Evolutionary conservation across 2,329 filamentous ascomycete genomes (phyloP), one percentile per base, ranked within the genome.

Genomic region (Fusarium graminum): DNA sequence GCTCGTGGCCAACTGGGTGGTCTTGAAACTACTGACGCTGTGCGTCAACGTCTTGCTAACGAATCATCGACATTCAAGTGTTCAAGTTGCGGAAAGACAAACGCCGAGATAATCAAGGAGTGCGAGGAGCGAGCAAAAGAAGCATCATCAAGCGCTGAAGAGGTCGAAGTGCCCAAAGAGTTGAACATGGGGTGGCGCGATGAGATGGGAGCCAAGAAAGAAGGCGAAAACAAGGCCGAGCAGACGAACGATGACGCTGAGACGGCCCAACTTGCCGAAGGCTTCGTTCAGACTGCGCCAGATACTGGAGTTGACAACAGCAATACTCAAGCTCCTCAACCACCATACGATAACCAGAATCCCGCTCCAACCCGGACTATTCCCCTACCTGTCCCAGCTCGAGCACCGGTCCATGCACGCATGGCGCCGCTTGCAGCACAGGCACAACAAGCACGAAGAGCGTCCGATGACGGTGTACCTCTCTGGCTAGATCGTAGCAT

Each of bases 1-100:
- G 89, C 92, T 10, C 88, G 87, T 70, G 95, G 95, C 1, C 95
- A 98, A 81, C 82, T 99, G 2, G 95, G 95, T 13, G 95, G 95
- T 0, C 83, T 98, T 72, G 94, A 97, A 68, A 90, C 90, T 5
- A 86, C 82, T 26, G 88, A 90, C 17, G 84, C 83, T 7, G 87
- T 92, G 49, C 83, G 94, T 53, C 84, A 84, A 71, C 81, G 86
- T 43, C 85, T 95, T 71, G 95, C 95, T 6, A 80, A 75, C 44
- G 87, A 90, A 72, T 93, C 89, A 61, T 78, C 78, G 1, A 74
- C 70, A 1, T 97, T 89, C 85, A 85, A 80, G 52, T 98, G 95
- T 78, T 75, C 82, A 1, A 84, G 81, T 0, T 98, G 94, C 75
- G 88, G 79, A 17, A 89, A 85, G 78, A 85, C 82, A 11, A 97